Base-by-base conservation (phyloP, 2,329 filamentous ascomycete species). In the Bisporella sp. region DNA sequence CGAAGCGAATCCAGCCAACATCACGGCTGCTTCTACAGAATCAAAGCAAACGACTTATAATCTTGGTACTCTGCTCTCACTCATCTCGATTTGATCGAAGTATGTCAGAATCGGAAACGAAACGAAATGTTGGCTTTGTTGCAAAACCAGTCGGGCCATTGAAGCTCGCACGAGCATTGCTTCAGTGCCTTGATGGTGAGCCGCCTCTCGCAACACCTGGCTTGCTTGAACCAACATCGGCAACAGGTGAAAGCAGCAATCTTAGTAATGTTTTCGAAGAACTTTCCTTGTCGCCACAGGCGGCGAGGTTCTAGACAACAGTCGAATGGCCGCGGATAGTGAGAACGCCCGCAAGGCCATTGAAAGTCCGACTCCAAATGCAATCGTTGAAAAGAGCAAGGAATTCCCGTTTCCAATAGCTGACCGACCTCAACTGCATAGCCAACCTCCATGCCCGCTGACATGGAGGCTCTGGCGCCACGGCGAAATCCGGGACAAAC, bases 71-170 rank as follows among this genome's bases (percentile, higher is more conserved):
- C 2, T 64, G 59, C 31, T 63, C 63, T 5, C 61, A 65, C 12
- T 57, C 54, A 11, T 56, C 62, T 2, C 51, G 54, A 3, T 59
- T 59, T 49, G 55, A 61, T 30, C 59, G 58, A 4, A 48, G 45
- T 4, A 35, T 53, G 2, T 49, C 51, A 8, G 32, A 52, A 5
- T 21, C 46, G 3, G 56, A 57, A 4, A 41, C 50, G 1, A 50
- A 55, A 29, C 51, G 50, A n/a, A 62, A 63, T 29, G 41, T 65
- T n/a, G 57, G 59, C 3, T 64, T 58, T 46, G 57, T 64, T 21
- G 61, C 59, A 1, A 66, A 64, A 45, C 63, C 64, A 7, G 56
- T 65, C 13, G 64, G 62, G 0, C 64, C 64, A 4, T 45, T 64
- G 9, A 66, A 66, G 48, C 56, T 65, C 8, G 63, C 62, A 32